Evolutionary conservation across 768 basidiomycete species (phyloP), one percentile per base, ranked within the genome.

Genomic region (Serendipita indica): DNA sequence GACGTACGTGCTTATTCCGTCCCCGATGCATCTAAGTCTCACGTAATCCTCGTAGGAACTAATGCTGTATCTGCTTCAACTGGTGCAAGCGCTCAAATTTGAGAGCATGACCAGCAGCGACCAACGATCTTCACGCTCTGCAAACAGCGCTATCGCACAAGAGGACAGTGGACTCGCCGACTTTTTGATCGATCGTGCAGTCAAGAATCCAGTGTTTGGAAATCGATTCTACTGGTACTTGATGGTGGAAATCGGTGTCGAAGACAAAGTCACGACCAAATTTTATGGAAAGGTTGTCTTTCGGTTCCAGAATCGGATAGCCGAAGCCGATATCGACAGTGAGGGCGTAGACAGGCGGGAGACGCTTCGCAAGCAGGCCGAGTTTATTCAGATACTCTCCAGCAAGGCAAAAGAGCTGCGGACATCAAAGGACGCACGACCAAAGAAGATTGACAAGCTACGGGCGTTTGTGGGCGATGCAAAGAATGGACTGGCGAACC

Each of bases 41-140:
- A 12, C 27, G 28, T 5, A 33, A 37, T 27, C 61, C 45, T 7
- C 27, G 5, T 33, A 98, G 94, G 94, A 99, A 65, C 77, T 99
- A 4, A 72, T 89, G 59, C 68, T 97, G 1, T 99, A 99, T 68
- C 77, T 99, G 1, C 73, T 99, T 1, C 96, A 99, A 71, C 80
- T 99, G 18, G 94, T 98, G 0, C 96, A 99, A 72, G 91, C 96
- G 0, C 83, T 99, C 64, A 96, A 94, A 67, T 99, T 99, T 62
- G 96, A 98, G 69, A 88, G 82, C 60, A 75, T 79, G 1, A 83
- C 83, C 0, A 39, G 1, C 22, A 85, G 76, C 46, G 87, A 86
- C 59, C 86, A 86, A 64, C 74, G 85, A 39, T 82, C 85, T 0
- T 80, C 81, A n/a, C 76, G 86, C 41, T 81, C 83, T 1, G 78